Evolutionary conservation across 1,139 yeast genomes (phyloP).

Genomic region (Hansenula anomala): DNA sequence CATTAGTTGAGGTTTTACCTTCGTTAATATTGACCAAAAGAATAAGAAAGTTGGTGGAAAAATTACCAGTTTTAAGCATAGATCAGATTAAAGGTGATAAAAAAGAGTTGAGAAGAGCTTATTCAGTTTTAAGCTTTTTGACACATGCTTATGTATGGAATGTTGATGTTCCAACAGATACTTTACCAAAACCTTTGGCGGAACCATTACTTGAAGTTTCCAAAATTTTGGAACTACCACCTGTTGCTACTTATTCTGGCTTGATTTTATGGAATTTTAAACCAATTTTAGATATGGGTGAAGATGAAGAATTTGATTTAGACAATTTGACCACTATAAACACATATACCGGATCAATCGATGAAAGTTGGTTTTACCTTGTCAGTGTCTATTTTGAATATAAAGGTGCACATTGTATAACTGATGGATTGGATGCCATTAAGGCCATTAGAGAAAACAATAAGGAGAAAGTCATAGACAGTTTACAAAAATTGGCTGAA

Average conservation of each 20-base stretch:
- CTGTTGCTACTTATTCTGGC: slow-evolving; percentile 84
- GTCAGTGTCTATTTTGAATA: slow-evolving; percentile 85
- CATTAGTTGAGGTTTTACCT: slow-evolving; percentile 59
- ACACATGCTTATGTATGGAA: slow-evolving; percentile 93
- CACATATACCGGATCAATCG: slow-evolving; percentile 87
- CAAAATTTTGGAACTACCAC: slow-evolving; percentile 67
- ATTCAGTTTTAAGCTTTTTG: slow-evolving; percentile 69
- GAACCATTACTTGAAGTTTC: slow-evolving; percentile 61
- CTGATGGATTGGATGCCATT: slow-evolving; percentile 58
- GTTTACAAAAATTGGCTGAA: slow-evolving; percentile 66
- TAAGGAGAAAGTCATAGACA: slow-evolving; percentile 35
- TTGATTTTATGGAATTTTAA: slow-evolving; percentile 85
- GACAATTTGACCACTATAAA: slow-evolving; percentile 73
- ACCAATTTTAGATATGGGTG: slow-evolving; percentile 47
- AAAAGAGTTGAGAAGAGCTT: slow-evolving; percentile 70
- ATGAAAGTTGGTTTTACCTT: slow-evolving; percentile 91
- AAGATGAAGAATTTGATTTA: slow-evolving; percentile 38
- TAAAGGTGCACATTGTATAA: slow-evolving; percentile 66
- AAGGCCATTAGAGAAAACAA: slow-evolving; percentile 43
- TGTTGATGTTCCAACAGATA: slow-evolving; percentile 59
- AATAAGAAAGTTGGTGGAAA: slow-evolving; percentile 56
- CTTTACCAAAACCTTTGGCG: slow-evolving; percentile 64
- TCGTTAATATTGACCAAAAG: slow-evolving; percentile 63
- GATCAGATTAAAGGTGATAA: slow-evolving; percentile 35
- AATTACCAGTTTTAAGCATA: slow-evolving; percentile 48